Conservation (phyloP, 176 grass and related monocot genomes). For the Lolium rigidum region DNA sequence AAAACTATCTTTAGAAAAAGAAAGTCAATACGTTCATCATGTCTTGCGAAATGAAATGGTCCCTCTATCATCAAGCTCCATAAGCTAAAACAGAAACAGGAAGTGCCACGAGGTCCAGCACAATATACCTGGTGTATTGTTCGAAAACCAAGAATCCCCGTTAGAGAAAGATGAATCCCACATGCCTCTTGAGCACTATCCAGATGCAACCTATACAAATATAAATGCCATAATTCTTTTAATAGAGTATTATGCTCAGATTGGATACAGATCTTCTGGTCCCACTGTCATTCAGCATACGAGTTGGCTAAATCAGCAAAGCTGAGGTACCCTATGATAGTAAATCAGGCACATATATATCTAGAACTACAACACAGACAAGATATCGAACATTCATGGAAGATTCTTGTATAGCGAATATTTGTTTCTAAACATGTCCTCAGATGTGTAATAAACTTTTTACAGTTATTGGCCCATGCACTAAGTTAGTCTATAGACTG, state of each 20-base stretch:
- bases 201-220: constrained; percentile 72
- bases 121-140: constrained; percentile 90
- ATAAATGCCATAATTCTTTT: constrained; percentile 27
- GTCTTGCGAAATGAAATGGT: constrained; percentile 19
- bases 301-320: not conserved
- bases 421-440: not conserved
- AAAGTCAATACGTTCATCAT: constrained; percentile 30
- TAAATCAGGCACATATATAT: not conserved
- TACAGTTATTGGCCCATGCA: not conserved
- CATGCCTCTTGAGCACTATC: constrained; percentile 71
- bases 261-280: constrained; percentile 1
- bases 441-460: not conserved
- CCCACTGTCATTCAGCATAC: not conserved
- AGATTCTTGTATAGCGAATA: not conserved
- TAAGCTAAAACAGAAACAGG: constrained; percentile 15
- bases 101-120: not conserved
- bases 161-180: constrained; percentile 69
- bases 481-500: constrained; percentile 1
- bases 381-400: constrained; percentile 8
- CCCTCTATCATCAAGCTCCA: constrained; percentile 23
- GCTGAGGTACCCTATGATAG: not conserved
- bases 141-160: constrained; percentile 87
- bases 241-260: constrained; percentile 21
- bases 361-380: not conserved
- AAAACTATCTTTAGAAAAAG: not conserved